Conservation (phyloP, 352 stramenopile genomes). For the Plasmopara muralis region DNA sequence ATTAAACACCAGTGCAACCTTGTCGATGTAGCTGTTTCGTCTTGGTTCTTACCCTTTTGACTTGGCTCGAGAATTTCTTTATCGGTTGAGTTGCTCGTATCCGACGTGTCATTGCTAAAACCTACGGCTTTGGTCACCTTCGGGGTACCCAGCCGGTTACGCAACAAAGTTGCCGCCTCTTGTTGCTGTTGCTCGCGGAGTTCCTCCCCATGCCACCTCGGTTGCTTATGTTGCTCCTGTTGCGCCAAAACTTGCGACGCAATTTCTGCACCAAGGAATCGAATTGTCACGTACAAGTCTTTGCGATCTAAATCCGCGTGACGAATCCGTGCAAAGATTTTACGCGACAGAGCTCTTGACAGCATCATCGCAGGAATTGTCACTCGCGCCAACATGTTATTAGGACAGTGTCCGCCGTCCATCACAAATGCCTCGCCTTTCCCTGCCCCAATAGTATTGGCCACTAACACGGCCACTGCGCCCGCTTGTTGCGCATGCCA, state of each 20-base stretch:
- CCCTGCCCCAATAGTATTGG: conserved; percentile 33
- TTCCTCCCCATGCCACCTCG: background rate
- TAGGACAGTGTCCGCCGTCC: conserved; percentile 39
- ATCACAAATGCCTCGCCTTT: conserved; percentile 55
- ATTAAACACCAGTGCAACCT: conserved; percentile 51
- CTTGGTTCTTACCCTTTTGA: conserved; percentile 9
- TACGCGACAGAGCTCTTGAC: conserved; percentile 29
- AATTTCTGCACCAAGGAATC: conserved; percentile 36
- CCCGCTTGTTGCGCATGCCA: conserved; percentile 59
- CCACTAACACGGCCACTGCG: conserved; percentile 58
- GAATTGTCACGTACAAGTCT: conserved; percentile 41
- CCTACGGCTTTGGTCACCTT: background rate
- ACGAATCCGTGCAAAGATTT: conserved; percentile 50
- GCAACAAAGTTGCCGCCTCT: conserved; percentile 45
- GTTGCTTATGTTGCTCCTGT: background rate
- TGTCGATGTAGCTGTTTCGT: conserved; percentile 7
- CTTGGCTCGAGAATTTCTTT: background rate
- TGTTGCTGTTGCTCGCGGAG: conserved; percentile 35
- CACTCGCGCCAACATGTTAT: conserved; percentile 22
- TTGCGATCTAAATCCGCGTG: conserved; percentile 37
- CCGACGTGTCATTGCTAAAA: conserved; percentile 1
- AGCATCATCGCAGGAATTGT: conserved; percentile 63
- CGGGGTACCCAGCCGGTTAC: conserved; percentile 33
- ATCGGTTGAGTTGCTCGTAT: conserved; percentile 2
- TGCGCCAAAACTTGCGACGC: background rate